Evolutionary conservation across 768 basidiomycete genomes (phyloP).

Genomic region (Lyophyllum atratum): DNA sequence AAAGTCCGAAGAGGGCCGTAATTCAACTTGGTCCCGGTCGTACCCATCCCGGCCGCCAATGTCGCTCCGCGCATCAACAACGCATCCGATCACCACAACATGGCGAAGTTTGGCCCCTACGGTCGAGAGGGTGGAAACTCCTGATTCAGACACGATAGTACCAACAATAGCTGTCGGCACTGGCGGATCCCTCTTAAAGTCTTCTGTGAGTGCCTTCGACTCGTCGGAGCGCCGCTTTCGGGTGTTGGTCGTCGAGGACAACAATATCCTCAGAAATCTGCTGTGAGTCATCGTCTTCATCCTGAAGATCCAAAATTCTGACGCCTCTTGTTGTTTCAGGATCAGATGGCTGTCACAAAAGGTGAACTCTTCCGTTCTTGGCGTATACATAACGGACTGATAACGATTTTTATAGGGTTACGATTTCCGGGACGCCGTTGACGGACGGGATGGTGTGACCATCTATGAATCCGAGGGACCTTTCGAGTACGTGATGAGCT

Average conservation of each 20-base stretch:
- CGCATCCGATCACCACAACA: slow-evolving; percentile 40
- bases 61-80: slow-evolving; percentile 53
- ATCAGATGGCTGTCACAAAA: slow-evolving; percentile 72
- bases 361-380: slow-evolving; percentile 22
- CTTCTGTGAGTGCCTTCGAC: slow-evolving; percentile 58
- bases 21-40: slow-evolving; percentile 11
- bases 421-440: slow-evolving; percentile 75
- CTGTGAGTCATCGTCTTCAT: slow-evolving; percentile 56
- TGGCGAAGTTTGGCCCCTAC: slow-evolving; percentile 25
- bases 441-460: slow-evolving; percentile 84
- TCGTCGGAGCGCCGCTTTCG: slow-evolving; percentile 48
- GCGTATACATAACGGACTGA: background rate
- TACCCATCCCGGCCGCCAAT: slow-evolving; percentile 47
- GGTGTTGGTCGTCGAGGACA: slow-evolving; percentile 90
- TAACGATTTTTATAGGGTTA: slow-evolving; percentile 52
- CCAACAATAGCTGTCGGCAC: slow-evolving; percentile 56
- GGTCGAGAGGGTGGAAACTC: slow-evolving; percentile 26
- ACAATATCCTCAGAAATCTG: slow-evolving; percentile 78
- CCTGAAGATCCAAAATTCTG: slow-evolving; percentile 9
- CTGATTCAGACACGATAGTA: slow-evolving; percentile 27
- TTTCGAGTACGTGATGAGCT: slow-evolving; percentile 71
- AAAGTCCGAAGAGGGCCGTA: slow-evolving; percentile 51
- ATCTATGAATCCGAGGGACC: slow-evolving; percentile 71
- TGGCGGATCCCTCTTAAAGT: slow-evolving; percentile 69
- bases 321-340: slow-evolving; percentile 20